A percentile compares a stretch with the other conserved stretches of the same genome.
Conservation (phyloP, 495 filamentous ascomycete species). For the Polyplosphaeria fusca region DNA sequence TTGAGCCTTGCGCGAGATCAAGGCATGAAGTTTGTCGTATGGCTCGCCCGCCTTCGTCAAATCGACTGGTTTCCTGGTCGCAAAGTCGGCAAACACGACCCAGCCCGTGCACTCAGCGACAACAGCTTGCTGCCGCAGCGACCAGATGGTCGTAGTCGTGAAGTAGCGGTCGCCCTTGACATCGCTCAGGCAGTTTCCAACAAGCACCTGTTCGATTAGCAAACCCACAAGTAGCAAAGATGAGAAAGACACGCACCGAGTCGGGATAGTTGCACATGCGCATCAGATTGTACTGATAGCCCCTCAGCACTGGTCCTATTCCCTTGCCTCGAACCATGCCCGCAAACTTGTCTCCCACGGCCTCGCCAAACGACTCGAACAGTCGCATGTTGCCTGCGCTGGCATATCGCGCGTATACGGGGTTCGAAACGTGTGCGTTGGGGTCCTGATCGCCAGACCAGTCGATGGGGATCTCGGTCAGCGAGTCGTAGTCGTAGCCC, state of each 20-base stretch:
- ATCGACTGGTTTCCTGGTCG: conserved; percentile 3
- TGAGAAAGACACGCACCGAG: conserved; percentile 5
- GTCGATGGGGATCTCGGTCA: conserved; percentile 7
- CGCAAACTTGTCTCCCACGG: conserved; percentile 10
- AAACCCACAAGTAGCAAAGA: not conserved
- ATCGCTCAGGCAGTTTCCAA: conserved; percentile 9
- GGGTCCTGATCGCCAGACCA: conserved; percentile 14
- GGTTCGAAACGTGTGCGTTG: conserved; percentile 8
- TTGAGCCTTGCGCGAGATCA: conserved; percentile 4
- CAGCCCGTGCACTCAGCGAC: conserved; percentile 13
- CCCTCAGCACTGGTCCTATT: conserved; percentile 8
- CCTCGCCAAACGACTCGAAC: conserved; percentile 8
- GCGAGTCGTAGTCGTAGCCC: conserved; percentile 11
- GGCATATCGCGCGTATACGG: conserved; percentile 7
- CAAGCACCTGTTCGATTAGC: conserved; percentile 6
- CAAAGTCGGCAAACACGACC: conserved; percentile 14
- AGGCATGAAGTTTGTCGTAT: conserved; percentile 4
- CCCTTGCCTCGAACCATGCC: conserved; percentile 5
- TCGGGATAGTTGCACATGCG: conserved; percentile 5
- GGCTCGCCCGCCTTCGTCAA: conserved; percentile 4
- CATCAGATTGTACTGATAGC: conserved; percentile 5
- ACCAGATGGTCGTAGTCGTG: conserved; percentile 18
- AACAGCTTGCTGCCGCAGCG: conserved; percentile 10
- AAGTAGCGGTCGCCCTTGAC: conserved; percentile 6
- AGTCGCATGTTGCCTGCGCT: conserved; percentile 10